Base-by-base conservation (phyloP, 768 basidiomycete genomes). In the Clitopilus passeckerianus region DNA sequence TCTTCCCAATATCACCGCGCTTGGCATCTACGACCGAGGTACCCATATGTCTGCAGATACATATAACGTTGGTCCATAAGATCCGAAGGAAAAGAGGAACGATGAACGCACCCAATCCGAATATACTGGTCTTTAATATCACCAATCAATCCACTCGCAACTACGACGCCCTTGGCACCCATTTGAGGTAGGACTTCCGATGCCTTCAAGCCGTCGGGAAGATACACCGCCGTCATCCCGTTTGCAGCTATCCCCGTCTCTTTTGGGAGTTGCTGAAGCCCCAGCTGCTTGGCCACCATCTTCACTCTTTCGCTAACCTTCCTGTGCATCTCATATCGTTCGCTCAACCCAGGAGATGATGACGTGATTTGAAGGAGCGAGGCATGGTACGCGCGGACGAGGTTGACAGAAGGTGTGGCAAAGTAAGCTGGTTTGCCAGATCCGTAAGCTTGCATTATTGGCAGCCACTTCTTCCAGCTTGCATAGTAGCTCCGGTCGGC, bases 191-290 rank as follows among this genome's bases (percentile, higher is more conserved):
- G 64, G 46, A 96, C 73, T 60, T 93, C 89, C 9, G 84, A 74
- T 1, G 88, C 86, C 20, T 71, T 71, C 14, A 91, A 64, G 1
- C 90, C 90, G 4, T 86, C 79, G n/a, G 93, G 94, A 61, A 84
- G 86, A 71, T 89, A 92, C 55, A 90, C 83, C 37, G 93, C 93
- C 5, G 87, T 90, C 93, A 96, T 94, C 30, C 94, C 93, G 66
- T 93, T 91, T 7, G 95, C 93, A 4, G 86, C 78, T 59, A 80
- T 76, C 5, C 76, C 75, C 2, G 80, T 72, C 27, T 79, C 76
- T 6, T 77, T 64, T 10, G 91, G 83, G 9, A 95, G 79, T 64
- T 83, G 81, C 64, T 74, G 82, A 66, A 95, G 77, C 3, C 92
- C 93, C 41, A 94, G 72, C 41, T 77, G 78, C 34, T 75, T 69